phyloP scores from a whole-genome alignment of 345 rosid species.

The Pelargonium nanum region DNA sequence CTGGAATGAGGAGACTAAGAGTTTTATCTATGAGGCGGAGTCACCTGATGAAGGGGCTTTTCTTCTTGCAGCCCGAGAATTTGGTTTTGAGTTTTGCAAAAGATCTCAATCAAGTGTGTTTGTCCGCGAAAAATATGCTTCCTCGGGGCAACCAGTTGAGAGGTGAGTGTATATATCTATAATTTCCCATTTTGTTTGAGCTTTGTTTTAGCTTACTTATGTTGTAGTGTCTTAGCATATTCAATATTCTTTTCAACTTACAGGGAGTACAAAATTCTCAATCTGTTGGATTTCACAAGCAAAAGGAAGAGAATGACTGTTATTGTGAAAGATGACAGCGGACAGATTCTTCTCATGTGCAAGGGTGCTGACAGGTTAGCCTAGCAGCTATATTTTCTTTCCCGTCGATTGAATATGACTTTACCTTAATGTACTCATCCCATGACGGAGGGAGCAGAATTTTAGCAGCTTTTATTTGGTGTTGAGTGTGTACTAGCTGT shows the following conservation, averaged over 20 bases:
- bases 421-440: neutral
- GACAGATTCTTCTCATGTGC: slow-evolving; percentile 88
- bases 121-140: slow-evolving; percentile 52
- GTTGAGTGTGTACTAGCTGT: neutral
- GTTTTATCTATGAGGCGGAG: slow-evolving; percentile 78
- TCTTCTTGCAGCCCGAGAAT: slow-evolving; percentile 93
- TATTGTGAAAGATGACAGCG: slow-evolving; percentile 71
- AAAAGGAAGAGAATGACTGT: slow-evolving; percentile 98
- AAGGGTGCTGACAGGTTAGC: slow-evolving; percentile 99
- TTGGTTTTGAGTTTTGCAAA: slow-evolving; percentile 86
- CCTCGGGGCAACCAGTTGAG: slow-evolving; percentile 42
- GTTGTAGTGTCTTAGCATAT: slow-evolving; percentile 1
- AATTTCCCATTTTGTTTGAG: slow-evolving; percentile 8
- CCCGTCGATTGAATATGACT: neutral
- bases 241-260: slow-evolving; percentile 13
- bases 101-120: slow-evolving; percentile 86
- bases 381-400: slow-evolving; percentile 5
- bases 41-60: slow-evolving; percentile 98
- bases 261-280: slow-evolving; percentile 93
- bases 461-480: neutral
- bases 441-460: neutral
- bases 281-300: slow-evolving; percentile 91
- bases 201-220: slow-evolving; percentile 1
- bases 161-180: slow-evolving; percentile 40
- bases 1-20: slow-evolving; percentile 63